phyloP scores from a whole-genome alignment of 73 alveolate species.

The Vitrella brassicaformis region DNA sequence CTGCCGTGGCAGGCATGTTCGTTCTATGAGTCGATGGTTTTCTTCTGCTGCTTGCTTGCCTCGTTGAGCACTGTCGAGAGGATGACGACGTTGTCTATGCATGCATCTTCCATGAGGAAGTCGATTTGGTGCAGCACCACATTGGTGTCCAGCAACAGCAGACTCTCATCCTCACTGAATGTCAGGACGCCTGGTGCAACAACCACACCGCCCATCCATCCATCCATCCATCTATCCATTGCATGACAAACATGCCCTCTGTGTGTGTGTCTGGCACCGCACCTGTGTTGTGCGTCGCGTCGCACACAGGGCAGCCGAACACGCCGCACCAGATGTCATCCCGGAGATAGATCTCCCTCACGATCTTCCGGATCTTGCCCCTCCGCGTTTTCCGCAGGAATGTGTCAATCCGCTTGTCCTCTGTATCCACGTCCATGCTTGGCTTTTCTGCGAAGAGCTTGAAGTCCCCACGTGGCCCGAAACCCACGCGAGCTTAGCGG shows the following conservation, averaged over 20 bases:
- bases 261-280: conserved; percentile 6
- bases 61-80: background rate
- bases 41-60: too few relatives aligned
- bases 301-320: background rate
- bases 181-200: background rate
- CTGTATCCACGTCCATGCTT: conserved; percentile 26
- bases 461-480: too few relatives aligned
- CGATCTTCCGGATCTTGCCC: conserved; percentile 32
- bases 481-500: too few relatives aligned
- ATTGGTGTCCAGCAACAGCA: conserved; percentile 5
- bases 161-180: background rate
- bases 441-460: too few relatives aligned
- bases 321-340: conserved; percentile 12
- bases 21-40: too few relatives aligned
- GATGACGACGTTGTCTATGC: background rate
- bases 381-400: conserved; percentile 30
- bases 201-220: background rate
- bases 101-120: conserved; percentile 23
- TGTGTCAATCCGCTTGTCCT: conserved; percentile 9
- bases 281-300: conserved; percentile 2
- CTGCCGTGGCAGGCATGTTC: background rate
- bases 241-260: background rate
- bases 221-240: background rate
- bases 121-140: conserved; percentile 26
- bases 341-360: conserved; percentile 7